Evolutionary conservation across 306 rosid genomes (phyloP).

Genomic region (Albizia julibrissin): DNA sequence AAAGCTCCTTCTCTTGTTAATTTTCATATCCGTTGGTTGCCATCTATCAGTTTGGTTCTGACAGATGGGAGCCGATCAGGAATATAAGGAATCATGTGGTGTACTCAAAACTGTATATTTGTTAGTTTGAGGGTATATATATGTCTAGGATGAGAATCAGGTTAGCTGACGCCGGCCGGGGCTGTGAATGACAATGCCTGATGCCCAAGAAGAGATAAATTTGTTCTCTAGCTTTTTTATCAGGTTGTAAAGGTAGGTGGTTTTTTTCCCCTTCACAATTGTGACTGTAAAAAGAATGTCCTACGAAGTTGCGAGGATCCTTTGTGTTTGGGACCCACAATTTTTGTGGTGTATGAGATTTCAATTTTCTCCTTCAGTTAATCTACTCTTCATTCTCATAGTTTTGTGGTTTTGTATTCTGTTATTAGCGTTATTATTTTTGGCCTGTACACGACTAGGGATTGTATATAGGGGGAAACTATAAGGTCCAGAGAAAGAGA

Average conservation of each 20-base stretch:
- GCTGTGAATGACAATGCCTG: conserved; percentile 46
- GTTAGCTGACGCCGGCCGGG: conserved; percentile 47
- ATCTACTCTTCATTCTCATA: neutral
- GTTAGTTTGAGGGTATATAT: conserved; percentile 59
- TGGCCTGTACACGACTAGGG: neutral
- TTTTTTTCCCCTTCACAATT: neutral
- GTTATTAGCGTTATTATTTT: neutral
- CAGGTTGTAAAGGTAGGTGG: conserved; percentile 39
- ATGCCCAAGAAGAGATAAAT: conserved; percentile 50
- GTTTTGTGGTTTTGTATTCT: neutral
- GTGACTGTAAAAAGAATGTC: conserved; percentile 45
- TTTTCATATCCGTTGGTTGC: conserved; percentile 37
- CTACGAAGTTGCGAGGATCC: conserved; percentile 30
- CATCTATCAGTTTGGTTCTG: conserved; percentile 31
- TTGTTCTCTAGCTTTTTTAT: conserved; percentile 39
- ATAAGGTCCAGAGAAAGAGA: too few relatives aligned
- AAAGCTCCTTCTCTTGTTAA: conserved; percentile 42
- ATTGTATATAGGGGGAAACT: neutral
- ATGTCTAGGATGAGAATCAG: conserved; percentile 64
- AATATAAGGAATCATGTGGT: conserved; percentile 65
- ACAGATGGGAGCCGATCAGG: conserved; percentile 48
- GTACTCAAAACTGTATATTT: conserved; percentile 91
- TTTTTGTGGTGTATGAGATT: conserved; percentile 32
- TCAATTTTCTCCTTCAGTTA: neutral
- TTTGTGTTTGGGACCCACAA: conserved; percentile 34